Conservation (phyloP, 139 green algal genomes). For the Chlorella vulgaris region DNA sequence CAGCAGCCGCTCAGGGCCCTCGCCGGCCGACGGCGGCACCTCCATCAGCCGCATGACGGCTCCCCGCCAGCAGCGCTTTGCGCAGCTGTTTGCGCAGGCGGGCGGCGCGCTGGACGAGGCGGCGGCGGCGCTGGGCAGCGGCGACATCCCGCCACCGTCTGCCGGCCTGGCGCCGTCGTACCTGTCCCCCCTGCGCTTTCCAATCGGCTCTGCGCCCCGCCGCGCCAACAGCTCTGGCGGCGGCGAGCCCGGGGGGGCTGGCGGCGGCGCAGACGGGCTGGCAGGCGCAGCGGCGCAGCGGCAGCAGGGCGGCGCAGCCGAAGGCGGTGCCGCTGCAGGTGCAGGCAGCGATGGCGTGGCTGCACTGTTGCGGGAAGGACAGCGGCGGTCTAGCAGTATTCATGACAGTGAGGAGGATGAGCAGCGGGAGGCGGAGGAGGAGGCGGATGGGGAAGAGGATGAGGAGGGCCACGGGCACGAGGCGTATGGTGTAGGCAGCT, state of each 20-base stretch:
- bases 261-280: background rate
- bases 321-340: background rate
- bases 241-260: background rate
- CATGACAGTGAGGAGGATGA: background rate
- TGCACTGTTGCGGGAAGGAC: background rate
- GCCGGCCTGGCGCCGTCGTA: background rate
- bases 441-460: background rate
- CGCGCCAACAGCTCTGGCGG: background rate
- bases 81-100: slow-evolving; percentile 24
- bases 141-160: background rate
- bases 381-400: background rate
- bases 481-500: background rate
- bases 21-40: background rate
- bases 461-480: background rate
- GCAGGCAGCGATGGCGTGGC: background rate
- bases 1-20: slow-evolving; percentile 6
- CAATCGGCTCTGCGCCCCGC: background rate
- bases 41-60: too few species aligned
- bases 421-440: background rate
- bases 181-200: slow-evolving; percentile 10
- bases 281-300: background rate
- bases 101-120: background rate
- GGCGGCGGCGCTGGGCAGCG: background rate
- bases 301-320: background rate
- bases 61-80: slow-evolving; percentile 5